phyloP scores from a whole-genome alignment of 768 basidiomycete genomes.

The Lanmaoa rubissima region DNA sequence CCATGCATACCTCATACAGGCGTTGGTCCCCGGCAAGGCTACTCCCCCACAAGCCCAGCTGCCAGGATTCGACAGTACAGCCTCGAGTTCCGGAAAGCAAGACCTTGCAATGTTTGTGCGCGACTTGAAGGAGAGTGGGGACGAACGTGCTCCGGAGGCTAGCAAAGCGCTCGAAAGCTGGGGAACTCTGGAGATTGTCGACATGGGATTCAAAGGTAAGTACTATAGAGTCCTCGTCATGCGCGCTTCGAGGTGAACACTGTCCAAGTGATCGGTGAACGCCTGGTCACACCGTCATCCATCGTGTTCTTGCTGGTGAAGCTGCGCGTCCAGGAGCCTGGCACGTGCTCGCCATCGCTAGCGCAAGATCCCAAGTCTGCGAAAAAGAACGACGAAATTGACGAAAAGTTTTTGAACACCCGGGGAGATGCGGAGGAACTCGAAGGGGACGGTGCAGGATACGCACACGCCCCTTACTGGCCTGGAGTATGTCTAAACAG shows the following conservation, averaged over 20 bases:
- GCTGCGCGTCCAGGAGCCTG: constrained; percentile 66
- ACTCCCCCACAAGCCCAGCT: constrained; percentile 64
- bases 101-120: constrained; percentile 19
- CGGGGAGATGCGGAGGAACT: constrained; percentile 64
- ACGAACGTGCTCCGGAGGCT: constrained; percentile 20
- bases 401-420: constrained; percentile 66
- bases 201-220: constrained; percentile 83
- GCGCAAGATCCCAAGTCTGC: constrained; percentile 43
- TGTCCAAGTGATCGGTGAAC: constrained; percentile 81
- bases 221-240: background rate
- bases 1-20: constrained; percentile 83
- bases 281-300: constrained; percentile 79
- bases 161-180: constrained; percentile 66
- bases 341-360: constrained; percentile 29
- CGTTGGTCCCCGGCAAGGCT: constrained; percentile 57
- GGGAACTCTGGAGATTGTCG: constrained; percentile 76
- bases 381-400: constrained; percentile 54
- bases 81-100: constrained; percentile 25
- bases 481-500: constrained; percentile 59
- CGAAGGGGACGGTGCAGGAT: constrained; percentile 45
- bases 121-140: constrained; percentile 17
- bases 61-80: constrained; percentile 59
- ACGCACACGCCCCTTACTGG: constrained; percentile 93
- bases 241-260: background rate
- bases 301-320: constrained; percentile 87